Percentiles rank a stretch among this genome's conserved stretches.
Conservation (phyloP, 2,329 filamentous ascomycete species). For the Colletotrichum melonis region DNA sequence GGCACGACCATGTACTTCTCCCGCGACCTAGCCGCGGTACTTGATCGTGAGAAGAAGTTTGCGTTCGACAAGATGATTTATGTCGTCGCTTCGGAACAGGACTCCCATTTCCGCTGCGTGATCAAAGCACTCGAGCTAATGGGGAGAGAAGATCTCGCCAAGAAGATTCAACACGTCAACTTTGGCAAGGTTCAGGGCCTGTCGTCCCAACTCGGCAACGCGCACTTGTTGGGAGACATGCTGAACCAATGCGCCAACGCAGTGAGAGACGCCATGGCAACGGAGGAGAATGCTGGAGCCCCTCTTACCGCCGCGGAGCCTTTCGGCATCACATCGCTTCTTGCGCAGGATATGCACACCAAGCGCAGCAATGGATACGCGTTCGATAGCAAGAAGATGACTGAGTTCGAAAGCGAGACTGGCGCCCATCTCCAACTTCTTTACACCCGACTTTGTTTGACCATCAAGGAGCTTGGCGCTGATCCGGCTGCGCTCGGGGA, state of each 20-base stretch:
- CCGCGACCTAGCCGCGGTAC: slow-evolving; percentile 74
- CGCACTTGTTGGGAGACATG: slow-evolving; percentile 67
- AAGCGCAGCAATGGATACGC: slow-evolving; percentile 40
- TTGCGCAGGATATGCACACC: slow-evolving; percentile 60
- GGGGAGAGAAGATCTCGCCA: slow-evolving; percentile 45
- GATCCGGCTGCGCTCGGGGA: slow-evolving; percentile 29
- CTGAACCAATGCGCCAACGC: slow-evolving; percentile 63
- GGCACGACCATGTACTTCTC: slow-evolving; percentile 77
- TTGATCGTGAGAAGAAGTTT: slow-evolving; percentile 68
- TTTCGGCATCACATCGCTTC: slow-evolving; percentile 75
- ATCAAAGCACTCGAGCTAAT: slow-evolving; percentile 49
- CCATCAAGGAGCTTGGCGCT: slow-evolving; percentile 40
- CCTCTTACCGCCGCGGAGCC: slow-evolving; percentile 72
- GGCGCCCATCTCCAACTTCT: slow-evolving; percentile 80
- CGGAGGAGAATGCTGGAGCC: slow-evolving; percentile 73
- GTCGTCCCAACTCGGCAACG: slow-evolving; percentile 56
- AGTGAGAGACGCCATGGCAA: slow-evolving; percentile 70
- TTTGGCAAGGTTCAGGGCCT: slow-evolving; percentile 62
- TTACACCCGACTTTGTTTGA: slow-evolving; percentile 69
- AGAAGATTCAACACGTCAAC: slow-evolving; percentile 50
- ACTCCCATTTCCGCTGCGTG: slow-evolving; percentile 48
- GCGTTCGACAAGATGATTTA: slow-evolving; percentile 53
- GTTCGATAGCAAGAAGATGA: slow-evolving; percentile 64
- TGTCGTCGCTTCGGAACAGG: slow-evolving; percentile 50
- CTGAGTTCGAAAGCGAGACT: slow-evolving; percentile 78